Evolutionary conservation across 306 rosid species (phyloP).

Genomic region (Trichosanthes truncata): DNA sequence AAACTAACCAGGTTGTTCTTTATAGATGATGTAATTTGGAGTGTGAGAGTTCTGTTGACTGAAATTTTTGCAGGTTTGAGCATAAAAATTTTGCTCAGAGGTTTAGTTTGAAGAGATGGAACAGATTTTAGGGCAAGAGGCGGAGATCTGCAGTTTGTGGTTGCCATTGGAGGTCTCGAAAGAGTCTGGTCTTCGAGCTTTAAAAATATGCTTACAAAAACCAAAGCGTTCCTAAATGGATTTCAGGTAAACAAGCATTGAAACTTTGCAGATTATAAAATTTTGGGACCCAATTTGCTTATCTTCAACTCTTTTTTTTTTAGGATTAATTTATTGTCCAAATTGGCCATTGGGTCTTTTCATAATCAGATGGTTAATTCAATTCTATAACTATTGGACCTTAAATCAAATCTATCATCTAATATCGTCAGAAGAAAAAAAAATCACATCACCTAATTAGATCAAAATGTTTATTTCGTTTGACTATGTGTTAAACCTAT

Average conservation of each 20-base stretch:
- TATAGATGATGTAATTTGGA: constrained; percentile 54
- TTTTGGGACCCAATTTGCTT: neutral
- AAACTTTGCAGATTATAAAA: neutral
- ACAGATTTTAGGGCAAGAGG: constrained; percentile 37
- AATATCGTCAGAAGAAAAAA: no score
- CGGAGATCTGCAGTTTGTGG: constrained; percentile 11
- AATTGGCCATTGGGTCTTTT: neutral
- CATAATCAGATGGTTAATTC: neutral
- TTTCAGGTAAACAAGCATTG: neutral
- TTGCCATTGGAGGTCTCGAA: neutral
- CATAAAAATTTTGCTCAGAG: constrained; percentile 27
- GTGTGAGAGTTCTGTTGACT: constrained; percentile 28
- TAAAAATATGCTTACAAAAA: neutral
- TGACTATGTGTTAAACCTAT: no score
- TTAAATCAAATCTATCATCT: neutral
- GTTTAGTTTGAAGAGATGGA: constrained; percentile 19
- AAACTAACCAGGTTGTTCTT: constrained; percentile 51
- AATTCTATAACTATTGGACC: neutral
- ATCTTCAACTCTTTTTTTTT: neutral
- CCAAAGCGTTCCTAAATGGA: neutral
- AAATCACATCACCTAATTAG: no score
- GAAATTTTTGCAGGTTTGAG: constrained; percentile 32
- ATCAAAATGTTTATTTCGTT: no score
- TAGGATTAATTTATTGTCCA: neutral
- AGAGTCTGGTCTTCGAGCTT: neutral